A percentile compares a stretch with the other conserved stretches of the same genome.
phyloP scores from a whole-genome alignment of 163 green algal genomes.

The Prototheca wickerhamii region DNA sequence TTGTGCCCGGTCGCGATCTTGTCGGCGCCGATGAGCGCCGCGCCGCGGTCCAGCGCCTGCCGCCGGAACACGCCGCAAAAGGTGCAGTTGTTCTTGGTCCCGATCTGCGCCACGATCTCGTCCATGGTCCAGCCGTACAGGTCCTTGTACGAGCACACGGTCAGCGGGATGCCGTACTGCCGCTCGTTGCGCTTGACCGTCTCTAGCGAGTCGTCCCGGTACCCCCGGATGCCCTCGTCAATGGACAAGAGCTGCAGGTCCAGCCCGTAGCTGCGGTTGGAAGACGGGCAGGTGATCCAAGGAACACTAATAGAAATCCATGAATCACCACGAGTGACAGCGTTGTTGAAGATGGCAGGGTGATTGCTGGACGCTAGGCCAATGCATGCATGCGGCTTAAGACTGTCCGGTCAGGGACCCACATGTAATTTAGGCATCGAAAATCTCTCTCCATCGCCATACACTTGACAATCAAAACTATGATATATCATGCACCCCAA shows the following conservation, averaged over 20 bases:
- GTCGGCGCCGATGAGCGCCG: conserved; percentile 51
- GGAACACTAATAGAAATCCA: too few species aligned
- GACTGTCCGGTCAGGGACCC: too few species aligned
- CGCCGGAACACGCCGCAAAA: conserved; percentile 95
- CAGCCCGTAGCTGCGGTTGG: conserved; percentile 75
- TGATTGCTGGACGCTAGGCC: background rate
- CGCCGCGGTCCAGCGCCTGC: conserved; percentile 81
- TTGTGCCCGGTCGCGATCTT: conserved; percentile 97
- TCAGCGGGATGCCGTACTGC: conserved; percentile 66
- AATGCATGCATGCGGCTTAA: too few species aligned
- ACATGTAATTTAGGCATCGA: too few species aligned
- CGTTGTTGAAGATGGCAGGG: background rate
- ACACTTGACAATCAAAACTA: too few species aligned
- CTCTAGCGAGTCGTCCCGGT: conserved; percentile 89
- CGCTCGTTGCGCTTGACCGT: conserved; percentile 92
- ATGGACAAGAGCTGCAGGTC: conserved; percentile 94
- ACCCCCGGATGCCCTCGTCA: conserved; percentile 91
- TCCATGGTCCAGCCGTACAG: conserved; percentile 99
- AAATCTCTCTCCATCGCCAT: too few species aligned
- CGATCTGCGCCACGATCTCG: conserved; percentile 86
- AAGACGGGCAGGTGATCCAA: background rate
- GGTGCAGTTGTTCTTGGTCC: conserved; percentile 94
- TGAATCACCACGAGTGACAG: too few species aligned
- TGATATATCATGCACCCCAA: background rate
- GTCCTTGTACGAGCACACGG: conserved; percentile 89